Percentiles rank a stretch among this genome's conserved stretches.
These are phyloP conservation scores for Capronia americana DNA, from an alignment of 2,329 filamentous ascomycete species.

Conservation along the genomic window DNA sequence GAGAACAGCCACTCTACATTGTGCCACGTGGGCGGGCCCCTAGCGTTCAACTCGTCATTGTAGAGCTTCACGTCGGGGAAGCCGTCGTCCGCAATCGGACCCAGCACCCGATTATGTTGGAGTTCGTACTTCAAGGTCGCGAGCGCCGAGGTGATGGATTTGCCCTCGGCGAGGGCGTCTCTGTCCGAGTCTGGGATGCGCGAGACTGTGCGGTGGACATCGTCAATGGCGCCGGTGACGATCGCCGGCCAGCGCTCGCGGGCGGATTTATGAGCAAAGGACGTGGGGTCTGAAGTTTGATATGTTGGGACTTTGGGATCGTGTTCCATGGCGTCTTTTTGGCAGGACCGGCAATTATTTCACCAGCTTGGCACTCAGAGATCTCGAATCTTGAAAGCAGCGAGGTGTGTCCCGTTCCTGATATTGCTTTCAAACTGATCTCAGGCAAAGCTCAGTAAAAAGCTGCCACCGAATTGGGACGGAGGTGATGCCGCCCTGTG, in stretches of 20 bases:
- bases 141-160: constrained; percentile 79
- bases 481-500: no score
- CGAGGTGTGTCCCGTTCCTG: neutral
- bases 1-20: constrained; percentile 85
- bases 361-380: neutral
- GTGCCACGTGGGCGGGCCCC: constrained; percentile 68
- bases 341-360: neutral
- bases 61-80: constrained; percentile 77
- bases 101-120: constrained; percentile 76
- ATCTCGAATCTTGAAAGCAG: neutral
- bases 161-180: constrained; percentile 77
- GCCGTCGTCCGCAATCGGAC: constrained; percentile 74
- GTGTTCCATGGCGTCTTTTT: constrained; percentile 66
- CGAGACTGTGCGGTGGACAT: constrained; percentile 72
- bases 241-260: constrained; percentile 93
- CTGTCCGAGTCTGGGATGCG: constrained; percentile 61
- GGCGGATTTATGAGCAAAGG: constrained; percentile 86
- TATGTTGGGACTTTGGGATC: constrained; percentile 71
- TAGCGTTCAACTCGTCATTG: constrained; percentile 80
- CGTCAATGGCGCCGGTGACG: constrained; percentile 89
- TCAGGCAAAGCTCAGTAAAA: neutral
- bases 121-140: constrained; percentile 91
- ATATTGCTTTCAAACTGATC: neutral
- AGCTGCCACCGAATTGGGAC: no score
- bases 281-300: constrained; percentile 78